Conservation (phyloP, 2,329 filamentous ascomycete genomes). For the Cercospora berteroae region DNA sequence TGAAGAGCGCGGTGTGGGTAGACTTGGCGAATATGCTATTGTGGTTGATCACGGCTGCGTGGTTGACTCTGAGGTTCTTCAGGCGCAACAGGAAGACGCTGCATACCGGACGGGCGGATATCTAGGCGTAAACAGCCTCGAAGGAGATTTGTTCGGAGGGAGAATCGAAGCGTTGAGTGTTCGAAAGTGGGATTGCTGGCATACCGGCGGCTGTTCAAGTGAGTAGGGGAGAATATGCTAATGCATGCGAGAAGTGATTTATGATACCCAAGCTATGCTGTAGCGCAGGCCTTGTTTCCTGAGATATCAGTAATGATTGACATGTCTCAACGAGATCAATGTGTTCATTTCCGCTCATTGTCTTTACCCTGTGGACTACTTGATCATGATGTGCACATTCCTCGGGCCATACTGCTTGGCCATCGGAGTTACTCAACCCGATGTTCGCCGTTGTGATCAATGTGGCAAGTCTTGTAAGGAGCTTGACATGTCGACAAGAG, state of each 20-base stretch:
- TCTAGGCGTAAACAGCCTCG: constrained; percentile 27
- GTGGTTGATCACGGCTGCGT: constrained; percentile 66
- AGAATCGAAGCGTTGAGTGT: neutral
- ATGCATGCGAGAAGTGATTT: neutral
- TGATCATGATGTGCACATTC: neutral
- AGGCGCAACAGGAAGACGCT: constrained; percentile 46
- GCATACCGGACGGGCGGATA: constrained; percentile 36
- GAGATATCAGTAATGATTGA: neutral
- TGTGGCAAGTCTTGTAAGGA: neutral
- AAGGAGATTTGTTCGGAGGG: constrained; percentile 1
- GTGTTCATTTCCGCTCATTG: neutral
- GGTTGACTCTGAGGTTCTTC: constrained; percentile 59
- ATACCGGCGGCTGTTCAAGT: neutral
- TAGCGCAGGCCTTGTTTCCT: neutral
- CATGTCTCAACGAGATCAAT: neutral
- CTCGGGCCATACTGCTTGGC: neutral
- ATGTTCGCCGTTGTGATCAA: neutral
- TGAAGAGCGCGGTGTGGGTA: constrained; percentile 86
- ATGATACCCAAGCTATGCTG: constrained; percentile 9
- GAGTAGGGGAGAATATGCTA: neutral
- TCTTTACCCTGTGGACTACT: neutral
- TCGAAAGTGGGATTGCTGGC: neutral
- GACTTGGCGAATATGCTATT: constrained; percentile 71
- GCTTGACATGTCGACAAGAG: neutral
- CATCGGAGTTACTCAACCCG: neutral